A percentile compares a stretch with the other conserved stretches of the same genome.
phyloP scores from a whole-genome alignment of 73 alveolate species.

The Paramecium caudatum region DNA sequence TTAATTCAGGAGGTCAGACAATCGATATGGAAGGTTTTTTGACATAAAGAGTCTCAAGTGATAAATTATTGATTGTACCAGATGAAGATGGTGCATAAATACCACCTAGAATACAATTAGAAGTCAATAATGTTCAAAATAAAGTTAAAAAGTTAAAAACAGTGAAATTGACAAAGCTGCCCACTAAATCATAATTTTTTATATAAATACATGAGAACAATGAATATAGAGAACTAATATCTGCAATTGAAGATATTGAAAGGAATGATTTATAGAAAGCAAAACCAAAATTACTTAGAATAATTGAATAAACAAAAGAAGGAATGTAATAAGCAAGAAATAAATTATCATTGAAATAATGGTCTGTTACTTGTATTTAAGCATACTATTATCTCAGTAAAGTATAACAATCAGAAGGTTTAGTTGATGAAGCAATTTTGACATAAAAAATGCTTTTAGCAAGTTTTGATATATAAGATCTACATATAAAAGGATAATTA shows the following conservation, averaged over 20 bases:
- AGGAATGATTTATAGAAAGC: conserved; percentile 17
- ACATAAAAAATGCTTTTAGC: background rate
- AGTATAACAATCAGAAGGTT: conserved; percentile 19
- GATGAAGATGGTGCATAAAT: conserved; percentile 11
- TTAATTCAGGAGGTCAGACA: conserved; percentile 37
- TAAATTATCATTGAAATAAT: background rate
- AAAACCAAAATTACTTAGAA: background rate
- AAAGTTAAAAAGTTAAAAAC: conserved; percentile 23
- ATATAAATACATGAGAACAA: background rate
- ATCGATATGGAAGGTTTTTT: background rate
- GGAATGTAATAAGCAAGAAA: background rate
- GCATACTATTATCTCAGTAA: conserved; percentile 11
- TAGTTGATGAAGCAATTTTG: background rate
- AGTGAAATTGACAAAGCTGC: conserved; percentile 25
- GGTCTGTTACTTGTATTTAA: conserved; percentile 28
- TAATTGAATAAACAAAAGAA: background rate
- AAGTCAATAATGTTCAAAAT: conserved; percentile 14
- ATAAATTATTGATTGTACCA: conserved; percentile 7
- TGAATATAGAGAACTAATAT: conserved; percentile 2
- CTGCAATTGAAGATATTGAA: background rate
- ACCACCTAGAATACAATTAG: background rate
- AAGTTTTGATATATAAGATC: conserved; percentile 10
- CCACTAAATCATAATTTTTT: conserved; percentile 20
- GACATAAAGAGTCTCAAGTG: background rate
- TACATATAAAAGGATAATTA: conserved; percentile 3